A percentile compares a stretch with the other conserved stretches of the same genome.
Conservation (phyloP, 2,329 filamentous ascomycete genomes). For the Tolypocladium nubicola region DNA sequence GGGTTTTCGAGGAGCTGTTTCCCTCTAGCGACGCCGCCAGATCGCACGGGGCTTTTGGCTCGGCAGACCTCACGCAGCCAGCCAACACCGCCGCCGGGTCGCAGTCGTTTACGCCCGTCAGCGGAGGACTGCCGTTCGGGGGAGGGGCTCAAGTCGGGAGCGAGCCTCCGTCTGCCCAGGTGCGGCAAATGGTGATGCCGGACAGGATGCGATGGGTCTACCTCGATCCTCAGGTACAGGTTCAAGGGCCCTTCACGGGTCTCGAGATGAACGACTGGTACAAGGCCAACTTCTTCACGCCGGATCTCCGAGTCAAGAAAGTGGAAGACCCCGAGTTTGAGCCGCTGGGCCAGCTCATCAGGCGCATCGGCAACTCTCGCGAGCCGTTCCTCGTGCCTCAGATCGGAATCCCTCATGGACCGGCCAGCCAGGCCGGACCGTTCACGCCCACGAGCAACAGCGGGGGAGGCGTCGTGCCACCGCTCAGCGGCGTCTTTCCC, state of each 20-base stretch:
- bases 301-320: conserved; percentile 90
- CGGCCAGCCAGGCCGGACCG: conserved; percentile 42
- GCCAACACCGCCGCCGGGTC: conserved; percentile 18
- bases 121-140: conserved; percentile 23
- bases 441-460: conserved; percentile 41
- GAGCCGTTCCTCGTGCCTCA: conserved; percentile 97
- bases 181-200: conserved; percentile 96
- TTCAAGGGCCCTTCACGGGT: conserved; percentile 90
- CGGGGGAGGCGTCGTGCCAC: conserved; percentile 60
- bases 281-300: conserved; percentile 94
- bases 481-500: conserved; percentile 86
- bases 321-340: conserved; percentile 91
- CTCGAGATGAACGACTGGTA: conserved; percentile 99
- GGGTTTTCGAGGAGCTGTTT: conserved; percentile 46
- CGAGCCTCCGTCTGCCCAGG: conserved; percentile 53
- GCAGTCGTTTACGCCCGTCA: conserved; percentile 25
- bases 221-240: conserved; percentile 82
- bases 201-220: conserved; percentile 99
- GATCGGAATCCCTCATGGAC: conserved; percentile 87
- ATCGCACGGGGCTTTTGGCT: conserved; percentile 24
- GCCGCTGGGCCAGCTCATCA: conserved; percentile 85
- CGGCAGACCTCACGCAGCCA: conserved; percentile 25
- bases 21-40: conserved; percentile 23
- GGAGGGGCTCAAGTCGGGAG: conserved; percentile 20
- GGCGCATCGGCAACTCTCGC: conserved; percentile 91